A percentile compares a stretch with the other conserved stretches of the same genome.
Conservation (phyloP, 2,329 filamentous ascomycete species). For the Colletotrichum somersetense region DNA sequence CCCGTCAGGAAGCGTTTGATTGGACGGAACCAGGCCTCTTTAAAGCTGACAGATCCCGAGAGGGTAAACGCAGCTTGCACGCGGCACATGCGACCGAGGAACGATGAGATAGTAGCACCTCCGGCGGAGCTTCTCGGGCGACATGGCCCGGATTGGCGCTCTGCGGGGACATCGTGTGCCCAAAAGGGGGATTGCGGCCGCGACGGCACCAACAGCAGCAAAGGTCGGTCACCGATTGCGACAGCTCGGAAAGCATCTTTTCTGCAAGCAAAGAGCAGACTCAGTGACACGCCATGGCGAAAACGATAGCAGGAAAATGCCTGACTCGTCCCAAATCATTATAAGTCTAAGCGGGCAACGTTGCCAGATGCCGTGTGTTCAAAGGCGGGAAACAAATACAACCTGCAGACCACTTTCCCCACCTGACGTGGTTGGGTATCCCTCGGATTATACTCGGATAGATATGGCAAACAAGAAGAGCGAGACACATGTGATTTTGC, state of each 20-base stretch:
- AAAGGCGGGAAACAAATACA: slow-evolving; percentile 9
- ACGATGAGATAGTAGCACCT: slow-evolving; percentile 35
- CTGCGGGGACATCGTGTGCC: slow-evolving; percentile 26
- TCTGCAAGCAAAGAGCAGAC: not conserved
- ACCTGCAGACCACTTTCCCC: slow-evolving; percentile 23
- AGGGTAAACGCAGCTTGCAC: slow-evolving; percentile 11
- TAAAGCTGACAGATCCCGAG: not conserved
- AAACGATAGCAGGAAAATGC: not conserved
- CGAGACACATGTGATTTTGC: not conserved
- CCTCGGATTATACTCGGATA: slow-evolving; percentile 9
- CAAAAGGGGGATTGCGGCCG: slow-evolving; percentile 30
- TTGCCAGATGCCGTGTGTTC: slow-evolving; percentile 18
- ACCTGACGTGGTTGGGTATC: slow-evolving; percentile 2
- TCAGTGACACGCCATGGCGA: not conserved
- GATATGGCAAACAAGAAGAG: slow-evolving; percentile 5
- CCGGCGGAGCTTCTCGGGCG: slow-evolving; percentile 33
- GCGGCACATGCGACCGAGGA: slow-evolving; percentile 39
- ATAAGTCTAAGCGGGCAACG: slow-evolving; percentile 12
- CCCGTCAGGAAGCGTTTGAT: slow-evolving; percentile 12
- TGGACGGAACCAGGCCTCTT: slow-evolving; percentile 14
- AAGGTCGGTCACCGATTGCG: slow-evolving; percentile 33
- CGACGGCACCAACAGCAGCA: slow-evolving; percentile 14
- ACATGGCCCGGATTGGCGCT: slow-evolving; percentile 28
- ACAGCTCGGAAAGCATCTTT: slow-evolving; percentile 10
- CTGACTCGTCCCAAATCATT: slow-evolving; percentile 27